Evolutionary conservation across 164 flowering plant species (phyloP).

Genomic region (Warburgia ugandensis): DNA sequence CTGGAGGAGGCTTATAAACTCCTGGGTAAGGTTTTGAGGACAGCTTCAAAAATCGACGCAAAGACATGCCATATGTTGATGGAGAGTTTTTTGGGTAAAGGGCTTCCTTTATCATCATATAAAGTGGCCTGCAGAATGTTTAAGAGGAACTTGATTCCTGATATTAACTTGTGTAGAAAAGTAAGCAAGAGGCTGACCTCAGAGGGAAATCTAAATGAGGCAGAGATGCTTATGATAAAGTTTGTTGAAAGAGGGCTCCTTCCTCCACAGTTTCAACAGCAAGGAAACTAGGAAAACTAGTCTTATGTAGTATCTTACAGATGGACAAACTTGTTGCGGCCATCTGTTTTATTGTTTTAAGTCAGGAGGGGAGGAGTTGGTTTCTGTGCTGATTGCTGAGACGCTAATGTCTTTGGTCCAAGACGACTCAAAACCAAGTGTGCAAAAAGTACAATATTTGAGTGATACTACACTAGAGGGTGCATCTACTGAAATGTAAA

Average conservation of each 20-base stretch:
- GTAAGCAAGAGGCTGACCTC: conserved; percentile 42
- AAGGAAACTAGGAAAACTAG: no score
- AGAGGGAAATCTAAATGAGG: conserved; percentile 55
- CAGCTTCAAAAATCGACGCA: conserved; percentile 61
- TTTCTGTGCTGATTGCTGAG: no score
- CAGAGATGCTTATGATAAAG: conserved; percentile 59
- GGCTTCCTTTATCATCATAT: conserved; percentile 47
- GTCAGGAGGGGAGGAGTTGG: no score
- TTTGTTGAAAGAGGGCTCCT: conserved; percentile 76
- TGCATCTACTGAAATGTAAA: no score
- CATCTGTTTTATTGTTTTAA: no score
- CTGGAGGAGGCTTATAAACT: conserved; percentile 68
- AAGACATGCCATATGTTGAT: conserved; percentile 67
- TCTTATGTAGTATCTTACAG: no score
- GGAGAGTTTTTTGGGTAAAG: conserved; percentile 54
- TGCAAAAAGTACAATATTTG: no score
- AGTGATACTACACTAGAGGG: no score
- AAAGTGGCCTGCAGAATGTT: conserved; percentile 89
- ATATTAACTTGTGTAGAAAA: conserved; percentile 65
- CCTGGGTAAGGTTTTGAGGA: conserved; percentile 59
- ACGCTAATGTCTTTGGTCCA: no score
- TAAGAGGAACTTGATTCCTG: conserved; percentile 66
- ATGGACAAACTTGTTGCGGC: no score
- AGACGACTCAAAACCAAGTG: no score
- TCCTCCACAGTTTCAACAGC: conserved; percentile 20